Evolutionary conservation across 2,329 filamentous ascomycete genomes (phyloP).

Genomic region (Aspergillus niger): DNA sequence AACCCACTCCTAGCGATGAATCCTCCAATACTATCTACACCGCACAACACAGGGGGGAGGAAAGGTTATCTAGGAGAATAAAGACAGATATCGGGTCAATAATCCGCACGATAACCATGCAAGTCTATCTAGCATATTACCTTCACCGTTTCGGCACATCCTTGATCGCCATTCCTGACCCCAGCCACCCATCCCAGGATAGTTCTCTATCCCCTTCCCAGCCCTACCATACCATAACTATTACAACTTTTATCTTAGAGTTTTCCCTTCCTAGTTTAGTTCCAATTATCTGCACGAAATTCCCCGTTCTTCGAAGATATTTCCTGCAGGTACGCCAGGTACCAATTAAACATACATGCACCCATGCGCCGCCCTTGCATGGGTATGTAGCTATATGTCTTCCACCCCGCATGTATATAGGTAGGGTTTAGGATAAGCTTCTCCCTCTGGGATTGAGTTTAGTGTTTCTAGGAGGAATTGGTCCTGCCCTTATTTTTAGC

Average conservation of each 20-base stretch:
- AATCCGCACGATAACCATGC: constrained; percentile 4
- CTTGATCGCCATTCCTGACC: neutral
- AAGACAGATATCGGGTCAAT: neutral
- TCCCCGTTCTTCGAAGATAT: constrained; percentile 2
- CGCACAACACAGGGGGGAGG: neutral
- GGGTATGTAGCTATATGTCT: neutral
- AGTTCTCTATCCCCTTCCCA: neutral
- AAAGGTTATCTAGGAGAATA: neutral
- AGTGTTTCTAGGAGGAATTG: neutral
- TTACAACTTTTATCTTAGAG: neutral
- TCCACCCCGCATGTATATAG: neutral
- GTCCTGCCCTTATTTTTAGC: too few relatives aligned
- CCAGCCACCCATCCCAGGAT: neutral
- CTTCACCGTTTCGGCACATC: neutral
- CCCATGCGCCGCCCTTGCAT: neutral
- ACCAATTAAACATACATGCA: constrained; percentile 7
- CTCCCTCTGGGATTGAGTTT: neutral
- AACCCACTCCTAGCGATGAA: neutral
- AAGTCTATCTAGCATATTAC: constrained; percentile 4
- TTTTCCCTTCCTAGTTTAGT: neutral
- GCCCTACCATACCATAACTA: neutral
- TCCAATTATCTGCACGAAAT: constrained; percentile 7
- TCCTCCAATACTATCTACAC: neutral
- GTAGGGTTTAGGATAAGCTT: neutral
- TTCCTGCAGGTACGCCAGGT: constrained; percentile 6